Base-by-base conservation (phyloP, 1,284 basidiomycete genomes). In the Ceratobasidium sp. region DNA sequence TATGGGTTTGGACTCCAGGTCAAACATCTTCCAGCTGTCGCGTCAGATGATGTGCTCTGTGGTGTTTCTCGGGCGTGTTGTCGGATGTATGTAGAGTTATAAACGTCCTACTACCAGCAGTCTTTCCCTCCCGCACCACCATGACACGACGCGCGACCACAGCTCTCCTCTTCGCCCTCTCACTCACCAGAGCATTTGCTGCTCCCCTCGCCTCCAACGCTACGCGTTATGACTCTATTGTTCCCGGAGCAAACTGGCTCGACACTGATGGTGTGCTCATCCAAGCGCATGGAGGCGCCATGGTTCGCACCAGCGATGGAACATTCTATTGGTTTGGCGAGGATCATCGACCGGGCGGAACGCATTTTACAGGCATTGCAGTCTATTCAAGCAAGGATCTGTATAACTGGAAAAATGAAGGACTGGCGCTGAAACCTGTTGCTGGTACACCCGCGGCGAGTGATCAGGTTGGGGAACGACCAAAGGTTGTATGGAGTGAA, bases 301-400 rank as follows among this genome's bases (percentile, higher is more conserved):
- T 82, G 48, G 76, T 80, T 20, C 61, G 73, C n/a, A 69, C 79
- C 62, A 56, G 71, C 28, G 78, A 80, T 23, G 80, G 66, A 15
- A 80, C 70, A 10, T 82, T 79, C 65, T 82, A 80, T 59, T 81
- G 81, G 81, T 80, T 81, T 67, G 80, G 80, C 54, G 59, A 73
- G 52, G 74, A 74, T 46, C 38, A 74, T 65, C 57, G 77, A 52
- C 48, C 78, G 48, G 64, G 75, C 42, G 57, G 42, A 5, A 75
- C 73, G 2, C 73, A 66, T 38, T 75, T 75, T n/a, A 75, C 73
- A 46, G 80, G 78, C 40, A 78, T 80, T 48, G 75, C 77, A 20
- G 74, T 81, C 13, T 82, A 82, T 71, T 80, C 80, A 12, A 80
- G 79, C 52, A 33, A 67, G 17, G 81, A 82, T 64, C 67, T 82